Evolutionary conservation across 306 rosid genomes (phyloP).

Genomic region (Myrica gale): DNA sequence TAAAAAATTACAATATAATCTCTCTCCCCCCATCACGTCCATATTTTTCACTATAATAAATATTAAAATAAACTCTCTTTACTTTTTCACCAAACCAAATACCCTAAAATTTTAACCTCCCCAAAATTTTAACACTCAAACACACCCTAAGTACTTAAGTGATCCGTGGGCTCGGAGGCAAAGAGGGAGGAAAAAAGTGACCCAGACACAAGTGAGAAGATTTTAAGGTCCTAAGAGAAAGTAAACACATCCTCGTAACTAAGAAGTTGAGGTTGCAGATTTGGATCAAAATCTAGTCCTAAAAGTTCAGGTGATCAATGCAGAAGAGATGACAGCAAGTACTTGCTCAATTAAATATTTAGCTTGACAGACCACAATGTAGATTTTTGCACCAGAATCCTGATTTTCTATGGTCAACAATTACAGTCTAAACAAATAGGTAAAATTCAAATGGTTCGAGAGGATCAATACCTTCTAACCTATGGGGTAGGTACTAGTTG

Average conservation of each 20-base stretch:
- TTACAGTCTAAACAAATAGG: conserved; percentile 19
- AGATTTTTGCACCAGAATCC: too few relatives aligned
- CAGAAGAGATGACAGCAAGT: too few relatives aligned
- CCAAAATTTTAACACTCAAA: too few relatives aligned
- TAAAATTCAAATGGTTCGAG: conserved; percentile 15
- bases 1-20: too few relatives aligned
- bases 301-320: background rate
- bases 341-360: too few relatives aligned
- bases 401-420: conserved; percentile 12
- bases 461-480: conserved; percentile 10
- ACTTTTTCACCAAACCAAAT: too few relatives aligned
- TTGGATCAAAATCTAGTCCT: background rate
- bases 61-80: too few relatives aligned
- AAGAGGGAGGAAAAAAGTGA: background rate
- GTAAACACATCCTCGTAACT: background rate
- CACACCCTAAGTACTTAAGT: background rate
- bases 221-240: background rate
- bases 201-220: background rate
- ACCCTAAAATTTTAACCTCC: too few relatives aligned
- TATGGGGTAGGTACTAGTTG: background rate
- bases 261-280: background rate
- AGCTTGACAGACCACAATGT: too few relatives aligned
- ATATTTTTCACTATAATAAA: too few relatives aligned
- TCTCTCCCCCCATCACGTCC: too few relatives aligned
- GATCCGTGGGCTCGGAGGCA: background rate